Percentiles rank a stretch among this genome's conserved stretches.
Evolutionary conservation across 1,139 yeast genomes (phyloP).

Genomic region (Hemisphaericaspora xylanilytica): DNA sequence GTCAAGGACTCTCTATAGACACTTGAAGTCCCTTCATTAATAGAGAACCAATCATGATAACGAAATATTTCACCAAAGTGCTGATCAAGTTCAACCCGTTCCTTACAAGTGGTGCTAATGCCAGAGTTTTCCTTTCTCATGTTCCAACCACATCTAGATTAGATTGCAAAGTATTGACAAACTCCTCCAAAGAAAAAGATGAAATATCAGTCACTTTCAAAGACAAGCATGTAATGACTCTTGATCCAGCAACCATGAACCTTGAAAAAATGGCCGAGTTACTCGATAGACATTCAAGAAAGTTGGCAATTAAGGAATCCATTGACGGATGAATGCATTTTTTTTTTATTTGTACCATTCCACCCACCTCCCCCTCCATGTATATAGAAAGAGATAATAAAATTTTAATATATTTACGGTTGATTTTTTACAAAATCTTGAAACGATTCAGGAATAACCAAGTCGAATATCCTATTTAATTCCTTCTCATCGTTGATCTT

Average conservation of each 20-base stretch:
- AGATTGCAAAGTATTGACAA: slow-evolving; percentile 54
- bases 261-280: slow-evolving; percentile 55
- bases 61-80: slow-evolving; percentile 80
- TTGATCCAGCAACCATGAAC: slow-evolving; percentile 58
- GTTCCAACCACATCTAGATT: slow-evolving; percentile 69
- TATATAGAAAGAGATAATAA: background rate
- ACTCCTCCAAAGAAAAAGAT: slow-evolving; percentile 48
- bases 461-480: slow-evolving; percentile 11
- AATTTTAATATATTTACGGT: slow-evolving; percentile 2
- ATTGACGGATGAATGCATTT: slow-evolving; percentile 27
- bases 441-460: slow-evolving; percentile 20
- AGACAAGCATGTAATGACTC: slow-evolving; percentile 70
- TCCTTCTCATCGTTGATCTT: slow-evolving; percentile 4
- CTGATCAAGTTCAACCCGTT: slow-evolving; percentile 78
- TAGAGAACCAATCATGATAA: slow-evolving; percentile 67
- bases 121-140: slow-evolving; percentile 75
- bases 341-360: background rate
- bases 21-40: no score
- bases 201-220: slow-evolving; percentile 72
- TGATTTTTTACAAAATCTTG: slow-evolving; percentile 13
- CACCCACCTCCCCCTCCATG: background rate
- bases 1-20: no score
- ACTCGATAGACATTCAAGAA: slow-evolving; percentile 71
- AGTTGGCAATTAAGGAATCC: slow-evolving; percentile 64
- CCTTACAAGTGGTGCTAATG: slow-evolving; percentile 70